Evolutionary conservation across 2,329 filamentous ascomycete genomes (phyloP).

Genomic region (Phialophora verrucosa): DNA sequence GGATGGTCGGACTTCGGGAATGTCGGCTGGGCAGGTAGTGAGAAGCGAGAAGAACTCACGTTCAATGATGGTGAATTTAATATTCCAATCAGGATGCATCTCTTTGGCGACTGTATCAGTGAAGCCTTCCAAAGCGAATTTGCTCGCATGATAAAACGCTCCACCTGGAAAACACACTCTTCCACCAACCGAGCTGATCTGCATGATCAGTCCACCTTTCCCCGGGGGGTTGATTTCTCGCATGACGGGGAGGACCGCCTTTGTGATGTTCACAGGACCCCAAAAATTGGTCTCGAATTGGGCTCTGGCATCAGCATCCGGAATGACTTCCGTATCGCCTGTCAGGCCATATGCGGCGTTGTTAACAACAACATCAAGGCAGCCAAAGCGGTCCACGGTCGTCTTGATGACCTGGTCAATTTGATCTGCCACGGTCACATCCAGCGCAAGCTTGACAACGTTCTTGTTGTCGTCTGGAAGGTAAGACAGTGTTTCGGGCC

Average conservation of each 20-base stretch:
- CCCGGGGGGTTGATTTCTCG: conserved; percentile 36
- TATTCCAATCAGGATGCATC: conserved; percentile 62
- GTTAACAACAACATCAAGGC: conserved; percentile 38
- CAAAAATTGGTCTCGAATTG: conserved; percentile 62
- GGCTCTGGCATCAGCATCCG: conserved; percentile 17
- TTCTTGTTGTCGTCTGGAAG: conserved; percentile 9
- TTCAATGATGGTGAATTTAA: conserved; percentile 18
- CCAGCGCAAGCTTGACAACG: conserved; percentile 40
- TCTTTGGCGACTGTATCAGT: conserved; percentile 73
- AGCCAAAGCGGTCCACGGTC: conserved; percentile 42
- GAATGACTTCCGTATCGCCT: conserved; percentile 15
- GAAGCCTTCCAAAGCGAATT: conserved; percentile 77
- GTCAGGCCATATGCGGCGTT: conserved; percentile 35
- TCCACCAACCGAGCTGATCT: conserved; percentile 19
- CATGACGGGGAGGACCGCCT: conserved; percentile 36
- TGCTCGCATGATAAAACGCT: conserved; percentile 51
- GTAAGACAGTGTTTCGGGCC: conserved; percentile 15
- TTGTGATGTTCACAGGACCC: conserved; percentile 60
- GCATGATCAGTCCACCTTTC: conserved; percentile 21
- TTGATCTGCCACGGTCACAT: conserved; percentile 49
- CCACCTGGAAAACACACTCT: conserved; percentile 12
- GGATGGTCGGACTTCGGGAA: neutral
- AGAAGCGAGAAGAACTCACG: neutral
- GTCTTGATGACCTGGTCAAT: conserved; percentile 45
- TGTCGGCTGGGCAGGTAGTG: too few species aligned